These are phyloP conservation scores for Pseudogymnoascus sp. DNA, from an alignment of 2,329 filamentous ascomycete genomes.

Conservation along the genomic window DNA sequence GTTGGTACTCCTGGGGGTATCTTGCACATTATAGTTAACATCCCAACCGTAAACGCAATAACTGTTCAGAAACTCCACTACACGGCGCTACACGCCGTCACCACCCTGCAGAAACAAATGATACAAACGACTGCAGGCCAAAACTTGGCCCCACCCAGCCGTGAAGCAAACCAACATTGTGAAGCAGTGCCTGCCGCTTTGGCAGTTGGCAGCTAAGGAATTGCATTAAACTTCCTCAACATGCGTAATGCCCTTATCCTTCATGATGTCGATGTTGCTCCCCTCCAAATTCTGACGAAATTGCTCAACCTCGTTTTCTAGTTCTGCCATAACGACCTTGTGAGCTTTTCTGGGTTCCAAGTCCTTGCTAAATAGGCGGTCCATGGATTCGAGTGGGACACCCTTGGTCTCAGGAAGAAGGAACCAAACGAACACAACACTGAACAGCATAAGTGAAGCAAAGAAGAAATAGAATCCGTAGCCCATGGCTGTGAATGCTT, in stretches of 20 bases:
- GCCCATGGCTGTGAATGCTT: slow-evolving; percentile 54
- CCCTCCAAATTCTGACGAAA: slow-evolving; percentile 22
- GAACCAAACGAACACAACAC: slow-evolving; percentile 54
- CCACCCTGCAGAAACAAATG: neutral
- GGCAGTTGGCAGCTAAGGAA: neutral
- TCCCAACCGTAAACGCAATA: slow-evolving; percentile 7
- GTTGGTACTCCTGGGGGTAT: slow-evolving; percentile 7
- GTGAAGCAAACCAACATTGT: neutral
- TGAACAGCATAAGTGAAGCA: slow-evolving; percentile 53
- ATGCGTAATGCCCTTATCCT: slow-evolving; percentile 20
- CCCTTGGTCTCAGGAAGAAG: slow-evolving; percentile 61
- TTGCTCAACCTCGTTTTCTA: slow-evolving; percentile 22
- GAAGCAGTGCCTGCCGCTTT: neutral
- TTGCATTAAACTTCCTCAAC: slow-evolving; percentile 19
- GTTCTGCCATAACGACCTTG: slow-evolving; percentile 21
- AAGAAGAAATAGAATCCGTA: slow-evolving; percentile 67
- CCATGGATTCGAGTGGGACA: slow-evolving; percentile 59
- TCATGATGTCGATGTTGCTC: slow-evolving; percentile 19
- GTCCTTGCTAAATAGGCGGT: slow-evolving; percentile 47
- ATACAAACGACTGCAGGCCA: neutral
- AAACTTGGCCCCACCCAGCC: neutral
- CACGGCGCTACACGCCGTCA: neutral
- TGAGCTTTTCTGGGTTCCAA: slow-evolving; percentile 22
- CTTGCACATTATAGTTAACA: slow-evolving; percentile 9
- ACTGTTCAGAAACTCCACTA: slow-evolving; percentile 5